Conservation (phyloP, 2,329 filamentous ascomycete species). For the Claviceps sp. region DNA sequence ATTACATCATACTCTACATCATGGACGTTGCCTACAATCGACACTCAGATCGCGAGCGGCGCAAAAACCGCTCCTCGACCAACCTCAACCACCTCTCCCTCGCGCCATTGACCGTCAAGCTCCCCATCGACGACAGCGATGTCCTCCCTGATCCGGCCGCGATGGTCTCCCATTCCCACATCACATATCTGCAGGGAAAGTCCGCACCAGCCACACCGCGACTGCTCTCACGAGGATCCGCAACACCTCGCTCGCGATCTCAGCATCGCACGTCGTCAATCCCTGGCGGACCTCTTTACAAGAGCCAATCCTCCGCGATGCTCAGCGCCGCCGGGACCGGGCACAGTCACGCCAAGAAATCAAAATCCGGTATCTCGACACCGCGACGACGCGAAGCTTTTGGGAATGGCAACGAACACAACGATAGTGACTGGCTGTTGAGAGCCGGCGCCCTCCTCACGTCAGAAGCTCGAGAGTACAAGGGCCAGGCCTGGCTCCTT, state of each 20-base stretch:
- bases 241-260: slow-evolving; percentile 34
- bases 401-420: slow-evolving; percentile 20
- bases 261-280: slow-evolving; percentile 28
- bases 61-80: slow-evolving; percentile 44
- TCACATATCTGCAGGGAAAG: slow-evolving; percentile 46
- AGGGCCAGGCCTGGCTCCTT: slow-evolving; percentile 57
- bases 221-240: slow-evolving; percentile 41
- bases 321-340: slow-evolving; percentile 20
- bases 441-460: slow-evolving; percentile 49
- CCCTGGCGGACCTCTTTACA: slow-evolving; percentile 28
- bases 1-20: background rate
- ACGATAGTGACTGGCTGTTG: slow-evolving; percentile 51
- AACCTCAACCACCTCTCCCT: slow-evolving; percentile 48
- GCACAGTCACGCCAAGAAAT: slow-evolving; percentile 5
- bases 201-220: slow-evolving; percentile 52
- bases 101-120: slow-evolving; percentile 48
- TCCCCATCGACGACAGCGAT: slow-evolving; percentile 43
- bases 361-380: slow-evolving; percentile 19
- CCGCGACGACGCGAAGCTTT: slow-evolving; percentile 21
- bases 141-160: slow-evolving; percentile 25
- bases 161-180: slow-evolving; percentile 14
- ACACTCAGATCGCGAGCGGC: slow-evolving; percentile 41
- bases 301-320: slow-evolving; percentile 51
- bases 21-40: slow-evolving; percentile 50
- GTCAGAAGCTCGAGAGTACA: slow-evolving; percentile 49